phyloP scores from a whole-genome alignment of 176 grass and related monocot genomes.

The Paspalum notatum region DNA sequence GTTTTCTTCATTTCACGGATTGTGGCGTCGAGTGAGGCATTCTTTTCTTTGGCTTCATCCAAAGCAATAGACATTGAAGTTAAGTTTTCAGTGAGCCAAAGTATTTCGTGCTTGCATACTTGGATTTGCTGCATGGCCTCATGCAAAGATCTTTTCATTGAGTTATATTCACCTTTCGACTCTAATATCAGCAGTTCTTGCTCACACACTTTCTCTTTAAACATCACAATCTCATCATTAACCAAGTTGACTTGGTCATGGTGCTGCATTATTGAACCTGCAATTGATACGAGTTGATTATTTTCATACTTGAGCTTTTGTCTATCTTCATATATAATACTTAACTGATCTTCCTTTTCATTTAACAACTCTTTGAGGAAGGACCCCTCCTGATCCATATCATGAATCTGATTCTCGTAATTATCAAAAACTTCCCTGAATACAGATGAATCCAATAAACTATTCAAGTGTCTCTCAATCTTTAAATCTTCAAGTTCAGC shows the following conservation, averaged over 20 bases:
- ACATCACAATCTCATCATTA: slow-evolving; percentile 61
- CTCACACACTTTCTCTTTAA: slow-evolving; percentile 60
- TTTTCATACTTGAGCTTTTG: slow-evolving; percentile 75
- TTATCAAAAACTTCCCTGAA: slow-evolving; percentile 51
- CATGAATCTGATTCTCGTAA: slow-evolving; percentile 48
- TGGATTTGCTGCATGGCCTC: slow-evolving; percentile 60
- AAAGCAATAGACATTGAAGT: slow-evolving; percentile 48
- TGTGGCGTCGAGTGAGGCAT: slow-evolving; percentile 51
- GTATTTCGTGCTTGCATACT: slow-evolving; percentile 57
- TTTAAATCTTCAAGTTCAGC: slow-evolving; percentile 56
- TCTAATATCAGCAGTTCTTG: slow-evolving; percentile 64
- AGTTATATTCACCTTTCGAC: slow-evolving; percentile 57
- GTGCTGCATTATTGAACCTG: slow-evolving; percentile 61
- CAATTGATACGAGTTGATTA: slow-evolving; percentile 56
- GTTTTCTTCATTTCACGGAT: slow-evolving; percentile 60
- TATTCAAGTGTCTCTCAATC: slow-evolving; percentile 52
- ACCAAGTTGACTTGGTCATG: slow-evolving; percentile 72
- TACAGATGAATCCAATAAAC: slow-evolving; percentile 41
- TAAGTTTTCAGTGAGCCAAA: slow-evolving; percentile 53
- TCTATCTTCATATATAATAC: slow-evolving; percentile 50
- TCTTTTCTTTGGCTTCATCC: slow-evolving; percentile 63
- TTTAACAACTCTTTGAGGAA: slow-evolving; percentile 48
- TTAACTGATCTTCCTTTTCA: slow-evolving; percentile 60
- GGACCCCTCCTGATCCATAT: slow-evolving; percentile 48
- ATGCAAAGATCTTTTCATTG: slow-evolving; percentile 59